These are phyloP conservation scores for Corymbia citriodora DNA, from an alignment of 441 rosid genomes.

Conservation along the genomic window DNA sequence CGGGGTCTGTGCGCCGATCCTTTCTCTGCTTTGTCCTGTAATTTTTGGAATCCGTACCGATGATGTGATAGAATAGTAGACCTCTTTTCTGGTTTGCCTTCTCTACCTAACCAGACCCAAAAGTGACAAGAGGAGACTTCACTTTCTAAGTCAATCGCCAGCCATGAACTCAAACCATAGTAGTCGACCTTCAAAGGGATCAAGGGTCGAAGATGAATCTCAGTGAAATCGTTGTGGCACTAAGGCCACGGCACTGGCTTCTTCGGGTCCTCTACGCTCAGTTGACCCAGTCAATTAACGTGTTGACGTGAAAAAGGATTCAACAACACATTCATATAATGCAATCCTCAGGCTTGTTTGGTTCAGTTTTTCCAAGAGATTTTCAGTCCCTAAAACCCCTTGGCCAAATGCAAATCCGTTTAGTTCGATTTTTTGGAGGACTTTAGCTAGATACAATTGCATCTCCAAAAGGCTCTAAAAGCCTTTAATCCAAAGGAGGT, in stretches of 20 bases:
- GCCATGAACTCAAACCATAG: neutral
- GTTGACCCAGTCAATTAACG: neutral
- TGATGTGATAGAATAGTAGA: neutral
- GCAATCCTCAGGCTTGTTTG: too few relatives aligned
- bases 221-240: too few relatives aligned
- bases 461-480: too few relatives aligned
- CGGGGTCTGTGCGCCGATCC: neutral
- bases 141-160: neutral
- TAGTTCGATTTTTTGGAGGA: too few relatives aligned
- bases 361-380: too few relatives aligned
- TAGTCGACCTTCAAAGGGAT: neutral
- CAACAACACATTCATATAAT: neutral
- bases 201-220: too few relatives aligned
- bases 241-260: too few relatives aligned
- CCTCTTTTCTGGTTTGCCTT: neutral
- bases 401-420: too few relatives aligned
- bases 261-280: neutral
- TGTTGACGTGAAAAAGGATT: neutral
- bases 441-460: too few relatives aligned
- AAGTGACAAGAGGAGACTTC: neutral
- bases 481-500: too few relatives aligned
- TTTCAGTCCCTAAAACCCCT: too few relatives aligned
- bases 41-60: neutral
- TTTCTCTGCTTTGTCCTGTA: neutral
- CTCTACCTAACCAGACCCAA: neutral